Percentiles rank a stretch among this genome's conserved stretches.
Evolutionary conservation across 2,329 filamentous ascomycete genomes (phyloP).

Genomic region (Chaetomiaceae sp.): DNA sequence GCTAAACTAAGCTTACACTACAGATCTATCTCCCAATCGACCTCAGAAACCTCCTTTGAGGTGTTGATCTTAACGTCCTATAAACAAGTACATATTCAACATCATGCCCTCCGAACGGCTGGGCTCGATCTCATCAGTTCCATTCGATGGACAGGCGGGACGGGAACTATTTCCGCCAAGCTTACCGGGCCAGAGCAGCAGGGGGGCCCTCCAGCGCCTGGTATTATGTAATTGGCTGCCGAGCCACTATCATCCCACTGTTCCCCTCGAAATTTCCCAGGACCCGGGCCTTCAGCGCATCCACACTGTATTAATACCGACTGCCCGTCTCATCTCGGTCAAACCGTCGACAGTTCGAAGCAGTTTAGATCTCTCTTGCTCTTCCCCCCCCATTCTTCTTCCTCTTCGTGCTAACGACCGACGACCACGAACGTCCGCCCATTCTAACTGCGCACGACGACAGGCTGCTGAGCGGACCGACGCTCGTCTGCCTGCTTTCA

Average conservation of each 20-base stretch:
- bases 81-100: no score
- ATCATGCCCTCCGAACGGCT: no score
- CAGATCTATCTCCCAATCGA: no score
- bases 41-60: no score
- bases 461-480: slow-evolving; percentile 11
- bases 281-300: slow-evolving; percentile 6
- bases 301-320: slow-evolving; percentile 9
- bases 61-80: no score
- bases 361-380: background rate
- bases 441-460: slow-evolving; percentile 9
- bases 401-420: slow-evolving; percentile 1
- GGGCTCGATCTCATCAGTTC: no score
- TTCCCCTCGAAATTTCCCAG: slow-evolving; percentile 24
- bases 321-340: background rate
- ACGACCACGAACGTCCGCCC: background rate
- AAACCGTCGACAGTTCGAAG: background rate
- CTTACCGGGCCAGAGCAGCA: background rate
- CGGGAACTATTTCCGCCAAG: slow-evolving; percentile 13
- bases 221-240: slow-evolving; percentile 19
- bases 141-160: no score
- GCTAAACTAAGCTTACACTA: no score
- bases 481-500: slow-evolving; percentile 15
- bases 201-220: slow-evolving; percentile 1
- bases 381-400: background rate
- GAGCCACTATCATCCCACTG: slow-evolving; percentile 20